These are phyloP conservation scores for Aspergillus mulundensis DNA, from an alignment of 495 filamentous ascomycete species.

Conservation along the genomic window DNA sequence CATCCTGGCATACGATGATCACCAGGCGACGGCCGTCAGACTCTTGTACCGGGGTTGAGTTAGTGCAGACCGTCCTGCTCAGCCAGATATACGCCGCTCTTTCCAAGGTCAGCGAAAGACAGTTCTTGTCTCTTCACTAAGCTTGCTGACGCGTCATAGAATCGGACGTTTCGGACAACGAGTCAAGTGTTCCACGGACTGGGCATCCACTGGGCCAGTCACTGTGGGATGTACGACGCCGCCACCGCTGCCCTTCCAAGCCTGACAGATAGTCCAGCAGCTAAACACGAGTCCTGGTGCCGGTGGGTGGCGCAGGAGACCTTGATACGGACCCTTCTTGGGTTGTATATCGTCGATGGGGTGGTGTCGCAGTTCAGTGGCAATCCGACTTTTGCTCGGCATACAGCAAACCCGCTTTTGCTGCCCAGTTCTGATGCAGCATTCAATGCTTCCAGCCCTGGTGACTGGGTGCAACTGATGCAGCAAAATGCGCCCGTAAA, in stretches of 20 bases:
- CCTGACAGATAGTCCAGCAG: not conserved
- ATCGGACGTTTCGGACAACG: constrained; percentile 1
- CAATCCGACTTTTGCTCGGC: constrained; percentile 3
- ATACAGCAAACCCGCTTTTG: not conserved
- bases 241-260: not conserved
- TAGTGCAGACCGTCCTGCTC: not conserved
- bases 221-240: constrained; percentile 3
- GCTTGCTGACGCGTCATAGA: not conserved
- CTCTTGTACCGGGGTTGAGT: not conserved
- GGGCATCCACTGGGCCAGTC: constrained; percentile 3
- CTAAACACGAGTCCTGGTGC: not conserved
- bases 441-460: not conserved
- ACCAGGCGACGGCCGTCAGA: not conserved
- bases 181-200: constrained; percentile 2
- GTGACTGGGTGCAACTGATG: not conserved
- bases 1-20: not conserved
- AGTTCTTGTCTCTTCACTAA: not conserved
- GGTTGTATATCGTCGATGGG: constrained; percentile 1
- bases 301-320: constrained; percentile 4
- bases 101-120: too few species aligned
- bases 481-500: not conserved
- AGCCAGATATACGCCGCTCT: constrained; percentile 3
- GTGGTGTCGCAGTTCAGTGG: constrained; percentile 4
- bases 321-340: not conserved
- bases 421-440: not conserved